A percentile compares a stretch with the other conserved stretches of the same genome.
These are phyloP conservation scores for Eucalyptus lansdowneana DNA, from an alignment of 345 rosid genomes.

Conservation along the genomic window DNA sequence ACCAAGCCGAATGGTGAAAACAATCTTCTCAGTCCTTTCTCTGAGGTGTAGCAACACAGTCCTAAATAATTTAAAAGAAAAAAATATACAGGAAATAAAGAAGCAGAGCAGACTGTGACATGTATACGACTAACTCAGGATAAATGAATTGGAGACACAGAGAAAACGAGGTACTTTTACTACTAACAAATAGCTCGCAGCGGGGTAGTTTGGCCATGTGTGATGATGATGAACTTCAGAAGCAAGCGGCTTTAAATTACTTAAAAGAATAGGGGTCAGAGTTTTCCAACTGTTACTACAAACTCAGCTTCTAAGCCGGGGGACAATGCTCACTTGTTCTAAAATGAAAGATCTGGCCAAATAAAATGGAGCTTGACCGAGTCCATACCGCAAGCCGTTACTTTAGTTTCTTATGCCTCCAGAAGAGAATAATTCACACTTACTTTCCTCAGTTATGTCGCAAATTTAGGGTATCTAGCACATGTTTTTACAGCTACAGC, in stretches of 20 bases:
- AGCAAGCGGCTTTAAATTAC: not conserved
- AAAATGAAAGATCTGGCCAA: not conserved
- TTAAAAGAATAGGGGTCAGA: not conserved
- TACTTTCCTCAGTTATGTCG: not conserved
- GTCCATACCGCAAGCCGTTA: not conserved
- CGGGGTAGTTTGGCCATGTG: conserved; percentile 22
- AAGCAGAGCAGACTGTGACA: not conserved
- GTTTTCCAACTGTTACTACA: not conserved
- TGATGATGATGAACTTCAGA: not conserved
- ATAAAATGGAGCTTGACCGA: not conserved
- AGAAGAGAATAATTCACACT: not conserved
- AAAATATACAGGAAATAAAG: not conserved
- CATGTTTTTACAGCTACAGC: not conserved
- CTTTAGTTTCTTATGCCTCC: not conserved
- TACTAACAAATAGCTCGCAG: conserved; percentile 36
- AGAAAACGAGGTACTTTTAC: not conserved
- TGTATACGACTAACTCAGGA: not conserved
- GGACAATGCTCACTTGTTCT: not conserved
- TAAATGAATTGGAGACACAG: not conserved
- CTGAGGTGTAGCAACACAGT: conserved; percentile 8
- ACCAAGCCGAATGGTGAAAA: conserved; percentile 36
- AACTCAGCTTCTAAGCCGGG: not conserved
- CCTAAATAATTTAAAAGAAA: conserved; percentile 5
- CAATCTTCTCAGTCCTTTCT: conserved; percentile 4
- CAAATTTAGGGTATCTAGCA: not conserved